Evolutionary conservation across 2,329 filamentous ascomycete species (phyloP).

Genomic region (Hypoxylon rubiginosum): DNA sequence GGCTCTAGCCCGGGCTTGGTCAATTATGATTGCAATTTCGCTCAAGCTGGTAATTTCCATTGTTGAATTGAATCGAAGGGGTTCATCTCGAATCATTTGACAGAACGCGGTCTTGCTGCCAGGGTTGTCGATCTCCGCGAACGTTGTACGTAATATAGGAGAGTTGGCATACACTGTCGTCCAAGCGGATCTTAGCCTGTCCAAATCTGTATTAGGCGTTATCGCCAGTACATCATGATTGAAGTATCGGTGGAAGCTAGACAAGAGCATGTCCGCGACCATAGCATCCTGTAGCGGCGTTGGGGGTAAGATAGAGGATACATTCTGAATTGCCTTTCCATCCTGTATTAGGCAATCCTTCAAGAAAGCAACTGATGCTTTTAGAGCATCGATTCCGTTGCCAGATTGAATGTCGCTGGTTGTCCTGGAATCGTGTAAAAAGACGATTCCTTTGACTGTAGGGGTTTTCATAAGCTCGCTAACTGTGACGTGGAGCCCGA

Average conservation of each 20-base stretch:
- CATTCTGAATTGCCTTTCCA: constrained; percentile 53
- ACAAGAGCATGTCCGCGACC: constrained; percentile 83
- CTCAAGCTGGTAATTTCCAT: constrained; percentile 47
- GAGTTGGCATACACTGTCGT: constrained; percentile 67
- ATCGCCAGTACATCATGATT: constrained; percentile 84
- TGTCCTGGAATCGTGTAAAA: constrained; percentile 5
- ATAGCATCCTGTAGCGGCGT: constrained; percentile 91
- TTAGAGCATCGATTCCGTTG: constrained; percentile 27
- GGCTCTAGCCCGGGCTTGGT: constrained; percentile 56
- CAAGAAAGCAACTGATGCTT: constrained; percentile 53
- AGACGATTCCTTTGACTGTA: constrained; percentile 73
- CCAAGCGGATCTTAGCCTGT: constrained; percentile 73
- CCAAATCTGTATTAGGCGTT: constrained; percentile 64
- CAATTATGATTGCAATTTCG: constrained; percentile 55
- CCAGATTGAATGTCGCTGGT: background rate
- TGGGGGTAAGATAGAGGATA: constrained; percentile 76
- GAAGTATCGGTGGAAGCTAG: constrained; percentile 82
- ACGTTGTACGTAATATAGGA: constrained; percentile 82
- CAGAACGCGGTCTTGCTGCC: constrained; percentile 64
- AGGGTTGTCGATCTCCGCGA: constrained; percentile 75
- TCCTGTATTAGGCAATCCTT: constrained; percentile 54
- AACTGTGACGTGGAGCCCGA: constrained; percentile 73
- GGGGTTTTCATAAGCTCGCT: constrained; percentile 81
- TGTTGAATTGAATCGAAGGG: constrained; percentile 39
- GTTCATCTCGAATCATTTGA: constrained; percentile 60